Evolutionary conservation across 805 yeast species (phyloP).

Genomic region (Ogataea parapolymorpha): DNA sequence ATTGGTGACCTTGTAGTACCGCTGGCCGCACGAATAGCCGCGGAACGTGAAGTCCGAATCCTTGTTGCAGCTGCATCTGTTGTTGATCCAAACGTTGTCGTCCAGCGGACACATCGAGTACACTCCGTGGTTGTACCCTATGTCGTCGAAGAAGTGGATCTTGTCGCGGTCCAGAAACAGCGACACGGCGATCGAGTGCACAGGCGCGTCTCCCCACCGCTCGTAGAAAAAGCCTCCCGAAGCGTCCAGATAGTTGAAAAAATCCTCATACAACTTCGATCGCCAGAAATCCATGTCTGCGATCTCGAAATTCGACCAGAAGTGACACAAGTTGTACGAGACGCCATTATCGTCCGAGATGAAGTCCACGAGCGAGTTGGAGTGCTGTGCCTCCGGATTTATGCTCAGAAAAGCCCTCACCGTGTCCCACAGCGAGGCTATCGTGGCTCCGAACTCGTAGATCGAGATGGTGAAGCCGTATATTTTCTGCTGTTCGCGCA

Average conservation of each 20-base stretch:
- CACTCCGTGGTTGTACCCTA: constrained; percentile 67
- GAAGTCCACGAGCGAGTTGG: constrained; percentile 58
- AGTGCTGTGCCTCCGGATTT: constrained; percentile 39
- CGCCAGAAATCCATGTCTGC: constrained; percentile 72
- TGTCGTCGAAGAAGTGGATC: constrained; percentile 67
- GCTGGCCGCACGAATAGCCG: constrained; percentile 35
- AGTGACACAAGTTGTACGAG: constrained; percentile 71
- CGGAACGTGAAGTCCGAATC: constrained; percentile 37
- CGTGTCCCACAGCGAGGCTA: constrained; percentile 55
- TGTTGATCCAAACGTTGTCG: constrained; percentile 23
- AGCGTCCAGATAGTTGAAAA: constrained; percentile 59
- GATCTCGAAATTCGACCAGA: constrained; percentile 78
- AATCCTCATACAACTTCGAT: constrained; percentile 50
- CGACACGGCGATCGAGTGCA: constrained; percentile 76
- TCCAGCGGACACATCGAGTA: constrained; percentile 44
- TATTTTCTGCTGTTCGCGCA: constrained; percentile 51
- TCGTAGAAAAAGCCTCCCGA: constrained; percentile 82
- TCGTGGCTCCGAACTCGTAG: constrained; percentile 60
- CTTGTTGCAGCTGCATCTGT: constrained; percentile 39
- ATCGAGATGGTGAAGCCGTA: constrained; percentile 70
- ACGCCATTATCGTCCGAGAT: constrained; percentile 61
- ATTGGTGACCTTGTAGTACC: constrained; percentile 29
- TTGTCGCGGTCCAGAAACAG: constrained; percentile 53
- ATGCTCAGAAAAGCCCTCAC: constrained; percentile 43
- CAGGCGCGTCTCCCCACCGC: constrained; percentile 94